Conservation (phyloP, 305 asterid species). For the Fraxinus nigra region DNA sequence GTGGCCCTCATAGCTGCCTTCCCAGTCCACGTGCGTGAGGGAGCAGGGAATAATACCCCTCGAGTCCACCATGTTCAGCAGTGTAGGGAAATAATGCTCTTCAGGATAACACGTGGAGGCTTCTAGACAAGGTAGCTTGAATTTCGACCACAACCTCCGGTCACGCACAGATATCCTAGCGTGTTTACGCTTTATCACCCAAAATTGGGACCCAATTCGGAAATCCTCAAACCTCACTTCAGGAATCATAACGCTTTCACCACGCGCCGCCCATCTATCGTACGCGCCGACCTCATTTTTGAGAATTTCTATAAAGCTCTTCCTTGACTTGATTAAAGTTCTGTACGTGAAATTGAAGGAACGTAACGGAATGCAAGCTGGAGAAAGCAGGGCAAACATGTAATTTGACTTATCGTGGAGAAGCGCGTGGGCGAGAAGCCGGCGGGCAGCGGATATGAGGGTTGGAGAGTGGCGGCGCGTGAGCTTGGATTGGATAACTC, state of each 20-base stretch:
- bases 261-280: conserved; percentile 86
- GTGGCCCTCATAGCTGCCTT: conserved; percentile 52
- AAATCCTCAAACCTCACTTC: conserved; percentile 58
- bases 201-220: conserved; percentile 90
- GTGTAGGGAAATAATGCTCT: conserved; percentile 86
- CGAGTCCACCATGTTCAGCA: conserved; percentile 70
- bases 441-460: conserved; percentile 69
- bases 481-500: conserved; percentile 53
- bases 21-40: conserved; percentile 87
- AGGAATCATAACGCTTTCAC: conserved; percentile 63
- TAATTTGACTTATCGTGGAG: conserved; percentile 61
- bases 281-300: conserved; percentile 62
- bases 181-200: conserved; percentile 58
- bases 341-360: conserved; percentile 55
- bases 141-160: conserved; percentile 64
- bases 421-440: conserved; percentile 68
- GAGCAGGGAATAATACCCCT: conserved; percentile 65
- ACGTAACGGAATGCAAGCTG: conserved; percentile 64
- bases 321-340: conserved; percentile 31
- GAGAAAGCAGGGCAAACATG: conserved; percentile 71
- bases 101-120: conserved; percentile 78
- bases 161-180: conserved; percentile 58
- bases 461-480: conserved; percentile 73
- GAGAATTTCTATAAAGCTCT: conserved; percentile 68
- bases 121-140: conserved; percentile 57